A percentile compares a stretch with the other conserved stretches of the same genome.
These are phyloP conservation scores for Scorias spongiosa DNA, from an alignment of 2,329 filamentous ascomycete species.

Conservation along the genomic window DNA sequence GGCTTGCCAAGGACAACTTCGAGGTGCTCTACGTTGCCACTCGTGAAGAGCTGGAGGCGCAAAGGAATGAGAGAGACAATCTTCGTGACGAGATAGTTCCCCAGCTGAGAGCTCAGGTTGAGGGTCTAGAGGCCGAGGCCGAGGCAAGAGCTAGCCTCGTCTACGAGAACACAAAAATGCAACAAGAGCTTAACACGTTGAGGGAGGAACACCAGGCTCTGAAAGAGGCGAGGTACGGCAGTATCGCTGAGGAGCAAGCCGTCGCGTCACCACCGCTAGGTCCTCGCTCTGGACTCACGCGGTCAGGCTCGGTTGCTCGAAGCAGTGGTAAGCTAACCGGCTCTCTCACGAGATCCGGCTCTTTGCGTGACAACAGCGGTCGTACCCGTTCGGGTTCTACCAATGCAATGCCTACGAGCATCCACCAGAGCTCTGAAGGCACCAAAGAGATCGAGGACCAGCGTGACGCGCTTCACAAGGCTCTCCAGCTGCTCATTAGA, in stretches of 20 bases:
- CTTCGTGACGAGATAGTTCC: constrained; percentile 79
- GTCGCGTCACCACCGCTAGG: constrained; percentile 9
- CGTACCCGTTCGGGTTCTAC: constrained; percentile 30
- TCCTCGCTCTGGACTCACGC: constrained; percentile 27
- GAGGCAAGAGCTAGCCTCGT: constrained; percentile 56
- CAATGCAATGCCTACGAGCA: constrained; percentile 11
- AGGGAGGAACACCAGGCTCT: constrained; percentile 34
- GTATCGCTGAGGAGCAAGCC: constrained; percentile 44
- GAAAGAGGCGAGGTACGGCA: constrained; percentile 41
- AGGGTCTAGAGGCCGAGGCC: constrained; percentile 62
- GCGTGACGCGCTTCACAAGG: constrained; percentile 77
- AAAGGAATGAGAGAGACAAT: constrained; percentile 80
- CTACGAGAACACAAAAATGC: constrained; percentile 70
- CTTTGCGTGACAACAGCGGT: constrained; percentile 23
- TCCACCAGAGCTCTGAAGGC: constrained; percentile 41
- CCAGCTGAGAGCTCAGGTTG: constrained; percentile 57
- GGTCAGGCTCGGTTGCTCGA: constrained; percentile 44
- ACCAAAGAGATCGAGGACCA: constrained; percentile 89
- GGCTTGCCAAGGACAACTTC: constrained; percentile 78
- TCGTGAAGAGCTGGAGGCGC: constrained; percentile 63
- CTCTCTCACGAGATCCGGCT: constrained; percentile 15
- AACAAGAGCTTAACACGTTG: constrained; percentile 66
- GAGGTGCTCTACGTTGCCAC: constrained; percentile 80
- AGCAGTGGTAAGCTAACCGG: constrained; percentile 21
- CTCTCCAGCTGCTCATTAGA: constrained; percentile 70